Base-by-base conservation (phyloP, 176 grass and related monocot species). In the Echinochloa phyllopogon region DNA sequence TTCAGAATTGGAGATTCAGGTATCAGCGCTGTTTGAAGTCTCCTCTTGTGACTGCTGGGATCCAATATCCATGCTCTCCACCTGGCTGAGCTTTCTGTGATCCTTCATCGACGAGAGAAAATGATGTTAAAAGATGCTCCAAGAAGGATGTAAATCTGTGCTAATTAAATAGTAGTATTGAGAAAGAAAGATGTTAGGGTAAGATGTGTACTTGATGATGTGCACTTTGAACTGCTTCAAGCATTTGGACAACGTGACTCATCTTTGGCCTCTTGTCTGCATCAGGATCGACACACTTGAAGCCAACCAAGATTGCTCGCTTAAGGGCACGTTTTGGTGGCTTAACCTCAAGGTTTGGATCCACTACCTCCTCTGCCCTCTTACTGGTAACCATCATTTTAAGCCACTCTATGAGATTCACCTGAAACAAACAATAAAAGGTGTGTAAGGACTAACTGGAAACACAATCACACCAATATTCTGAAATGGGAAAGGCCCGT, bases 201-300 rank as follows among this genome's bases (percentile, higher is more conserved):
- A 33, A 9, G 44, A 84, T 53, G 33, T 7, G 11, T 87, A 97
- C 94, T 84, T 97, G 82, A 74, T 72, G 82, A 57, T 89, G 85
- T 80, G 90, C 90, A 72, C 85, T 88, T 60, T 92, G 89, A 69
- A 93, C 93, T 5, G 86, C 85, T 85, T 98, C 96, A 64, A 98
- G 85, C 93, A 98, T 94, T 82, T 95, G 96, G 52, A 94, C 93
- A 17, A 98, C 91, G 57, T 95, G 96, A 65, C 96, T 94, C 96
- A 98, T 98, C 82, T 92, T 98, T 74, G 96, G 96, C 85, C 96
- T 93, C 44, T 95, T 98, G 64, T 98, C 89, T 13, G 93, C 80
- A 85, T 98, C 91, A 21, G 93, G 96, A 88, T 98, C 96, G 0
- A 98, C 93, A 66, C 96, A 95, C 80, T 86, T 93, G 72, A 98